Conservation (phyloP, 345 rosid species). For the Populus euphratica region DNA sequence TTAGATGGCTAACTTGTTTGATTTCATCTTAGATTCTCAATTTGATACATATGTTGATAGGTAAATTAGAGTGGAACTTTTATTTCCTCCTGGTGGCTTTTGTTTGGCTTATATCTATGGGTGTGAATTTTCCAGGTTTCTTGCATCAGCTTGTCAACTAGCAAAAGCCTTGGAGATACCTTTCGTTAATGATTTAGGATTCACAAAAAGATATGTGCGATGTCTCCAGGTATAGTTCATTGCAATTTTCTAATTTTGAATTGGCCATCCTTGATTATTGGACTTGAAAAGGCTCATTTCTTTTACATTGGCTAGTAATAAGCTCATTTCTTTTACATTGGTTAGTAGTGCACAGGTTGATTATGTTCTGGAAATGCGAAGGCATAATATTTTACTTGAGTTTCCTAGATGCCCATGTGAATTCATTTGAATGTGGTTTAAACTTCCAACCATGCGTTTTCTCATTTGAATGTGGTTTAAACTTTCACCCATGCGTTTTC, state of each 20-base stretch:
- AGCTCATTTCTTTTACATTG: neutral
- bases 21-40: neutral
- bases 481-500: neutral
- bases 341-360: neutral
- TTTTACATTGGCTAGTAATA: too few species aligned
- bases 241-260: neutral
- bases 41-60: neutral
- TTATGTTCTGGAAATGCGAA: neutral
- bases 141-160: slow-evolving; percentile 90
- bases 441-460: neutral
- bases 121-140: slow-evolving; percentile 56
- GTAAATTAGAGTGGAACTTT: neutral
- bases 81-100: neutral
- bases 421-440: neutral
- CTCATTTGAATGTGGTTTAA: neutral
- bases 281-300: neutral
- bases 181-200: slow-evolving; percentile 94
- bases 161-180: slow-evolving; percentile 97
- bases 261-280: neutral
- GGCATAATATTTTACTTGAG: neutral
- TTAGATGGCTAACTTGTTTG: neutral
- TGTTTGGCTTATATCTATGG: neutral
- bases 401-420: neutral
- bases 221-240: slow-evolving; percentile 75
- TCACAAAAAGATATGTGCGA: slow-evolving; percentile 94